Base-by-base conservation (phyloP, 495 filamentous ascomycete species). In the Neurospora sp. region DNA sequence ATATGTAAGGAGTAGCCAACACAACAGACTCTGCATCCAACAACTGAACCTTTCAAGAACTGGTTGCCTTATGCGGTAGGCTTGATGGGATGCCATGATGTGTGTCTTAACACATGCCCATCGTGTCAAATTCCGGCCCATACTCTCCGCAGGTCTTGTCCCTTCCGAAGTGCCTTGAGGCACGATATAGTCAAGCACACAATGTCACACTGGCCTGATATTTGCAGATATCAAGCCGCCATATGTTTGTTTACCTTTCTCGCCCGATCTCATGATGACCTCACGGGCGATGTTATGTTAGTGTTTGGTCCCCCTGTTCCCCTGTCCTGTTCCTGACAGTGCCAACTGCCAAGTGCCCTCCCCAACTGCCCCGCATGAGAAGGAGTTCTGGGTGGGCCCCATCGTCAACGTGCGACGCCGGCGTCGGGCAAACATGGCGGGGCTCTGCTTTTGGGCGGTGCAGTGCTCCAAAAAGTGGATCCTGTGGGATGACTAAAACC, bases 381-480 rank as follows among this genome's bases (percentile, higher is more conserved):
- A 37, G 35, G 35, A 61, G 22, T 61, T 61, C 22, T 61, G 53
- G 53, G 53, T 61, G 53, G 53, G 31, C 0, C 31, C 31, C 31
- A 35, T 35, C 31, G 31, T 35, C 31, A 35, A 35, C 31, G 53
- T 61, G 27, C 27, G n/a, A 27, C 22, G 27, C 53, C 53, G 53
- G 53, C 53, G 53, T 61, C 53, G 53, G 53, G 53, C 70, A 35
- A 73, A 70, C 76, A 74, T 70, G 45, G 53, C 17, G 69, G 35
- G 35, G 22, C 37, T 37, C 69, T 40, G 9, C 17, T 35, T 45
- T n/a, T 17, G 5, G n/a, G 53, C 22, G 59, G 22, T 59, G 48
- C 48, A 59, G 48, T 59, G 48, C 3, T 59, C 48, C 22, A 61
- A 53, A 70, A 70, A 48, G 69, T 40, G 40, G 45, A 69, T 16